A percentile compares a stretch with the other conserved stretches of the same genome.
These are phyloP conservation scores for Datura wrightii DNA, from an alignment of 257 asterid species.

Conservation along the genomic window DNA sequence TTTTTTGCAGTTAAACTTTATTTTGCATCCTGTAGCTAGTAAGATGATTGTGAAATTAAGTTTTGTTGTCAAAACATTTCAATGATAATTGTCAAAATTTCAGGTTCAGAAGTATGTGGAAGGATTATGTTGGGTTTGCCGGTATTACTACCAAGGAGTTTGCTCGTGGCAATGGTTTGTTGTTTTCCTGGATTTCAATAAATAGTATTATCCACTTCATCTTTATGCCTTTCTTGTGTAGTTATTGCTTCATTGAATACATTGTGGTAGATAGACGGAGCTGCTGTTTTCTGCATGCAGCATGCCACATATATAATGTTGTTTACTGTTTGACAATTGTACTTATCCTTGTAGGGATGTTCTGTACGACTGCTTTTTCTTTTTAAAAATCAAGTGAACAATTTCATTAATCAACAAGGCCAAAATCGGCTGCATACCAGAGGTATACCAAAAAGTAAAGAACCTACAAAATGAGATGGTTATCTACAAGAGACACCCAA, in stretches of 20 bases:
- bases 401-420: not conserved
- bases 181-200: constrained; percentile 23
- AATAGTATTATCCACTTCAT: constrained; percentile 9
- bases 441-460: constrained; percentile 4
- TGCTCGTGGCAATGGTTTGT: constrained; percentile 98
- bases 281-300: constrained; percentile 20
- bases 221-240: constrained; percentile 11
- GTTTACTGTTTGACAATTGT: not conserved
- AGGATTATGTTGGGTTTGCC: constrained; percentile 98
- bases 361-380: not conserved
- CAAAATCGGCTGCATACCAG: not conserved
- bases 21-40: constrained; percentile 27
- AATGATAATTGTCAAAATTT: constrained; percentile 40
- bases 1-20: constrained; percentile 9
- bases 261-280: not conserved
- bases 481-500: not conserved
- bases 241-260: not conserved
- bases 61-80: not conserved
- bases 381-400: not conserved
- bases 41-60: not conserved
- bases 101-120: constrained; percentile 92
- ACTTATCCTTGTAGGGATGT: constrained; percentile 17
- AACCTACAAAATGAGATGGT: not conserved
- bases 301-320: not conserved
- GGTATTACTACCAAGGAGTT: constrained; percentile 98